A percentile compares a stretch with the other conserved stretches of the same genome.
These are phyloP conservation scores for Trypanosoma boissoni DNA, from an alignment of 208 protist species.

Conservation along the genomic window DNA sequence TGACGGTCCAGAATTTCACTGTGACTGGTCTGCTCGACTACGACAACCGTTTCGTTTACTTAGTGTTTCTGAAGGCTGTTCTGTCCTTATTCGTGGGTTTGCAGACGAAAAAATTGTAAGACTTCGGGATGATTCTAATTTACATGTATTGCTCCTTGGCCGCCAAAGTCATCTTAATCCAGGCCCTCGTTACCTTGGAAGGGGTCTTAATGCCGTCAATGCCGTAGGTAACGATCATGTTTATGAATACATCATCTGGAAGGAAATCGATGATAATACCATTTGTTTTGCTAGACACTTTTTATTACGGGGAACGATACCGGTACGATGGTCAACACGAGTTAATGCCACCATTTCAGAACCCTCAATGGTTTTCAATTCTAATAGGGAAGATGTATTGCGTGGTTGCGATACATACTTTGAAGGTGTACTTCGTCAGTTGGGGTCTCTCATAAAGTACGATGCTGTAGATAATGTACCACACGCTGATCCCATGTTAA, in stretches of 20 bases:
- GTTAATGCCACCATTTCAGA: slow-evolving; percentile 64
- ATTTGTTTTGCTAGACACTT: slow-evolving; percentile 64
- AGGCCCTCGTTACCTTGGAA: slow-evolving; percentile 73
- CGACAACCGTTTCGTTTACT: slow-evolving; percentile 42
- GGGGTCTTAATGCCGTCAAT: slow-evolving; percentile 70
- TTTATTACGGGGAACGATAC: slow-evolving; percentile 80
- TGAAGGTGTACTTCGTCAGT: slow-evolving; percentile 42
- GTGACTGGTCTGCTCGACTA: slow-evolving; percentile 75
- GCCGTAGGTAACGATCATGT: slow-evolving; percentile 85
- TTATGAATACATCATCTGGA: slow-evolving; percentile 88
- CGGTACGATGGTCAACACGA: slow-evolving; percentile 82
- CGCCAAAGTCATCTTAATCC: slow-evolving; percentile 81
- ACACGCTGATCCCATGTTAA: slow-evolving; percentile 36
- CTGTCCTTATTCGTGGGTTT: slow-evolving; percentile 72
- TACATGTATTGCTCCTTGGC: slow-evolving; percentile 69
- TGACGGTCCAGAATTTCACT: slow-evolving; percentile 43
- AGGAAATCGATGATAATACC: slow-evolving; percentile 27
- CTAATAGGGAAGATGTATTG: slow-evolving; percentile 59
- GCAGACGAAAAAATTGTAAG: slow-evolving; percentile 43
- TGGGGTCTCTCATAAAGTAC: slow-evolving; percentile 53
- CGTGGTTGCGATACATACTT: slow-evolving; percentile 66
- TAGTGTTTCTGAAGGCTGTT: slow-evolving; percentile 39
- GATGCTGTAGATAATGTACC: slow-evolving; percentile 34
- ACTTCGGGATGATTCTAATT: slow-evolving; percentile 36
- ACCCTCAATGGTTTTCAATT: slow-evolving; percentile 78